Evolutionary conservation across 75 land plant genomes (phyloP).

Genomic region (Larix kaempferi): DNA sequence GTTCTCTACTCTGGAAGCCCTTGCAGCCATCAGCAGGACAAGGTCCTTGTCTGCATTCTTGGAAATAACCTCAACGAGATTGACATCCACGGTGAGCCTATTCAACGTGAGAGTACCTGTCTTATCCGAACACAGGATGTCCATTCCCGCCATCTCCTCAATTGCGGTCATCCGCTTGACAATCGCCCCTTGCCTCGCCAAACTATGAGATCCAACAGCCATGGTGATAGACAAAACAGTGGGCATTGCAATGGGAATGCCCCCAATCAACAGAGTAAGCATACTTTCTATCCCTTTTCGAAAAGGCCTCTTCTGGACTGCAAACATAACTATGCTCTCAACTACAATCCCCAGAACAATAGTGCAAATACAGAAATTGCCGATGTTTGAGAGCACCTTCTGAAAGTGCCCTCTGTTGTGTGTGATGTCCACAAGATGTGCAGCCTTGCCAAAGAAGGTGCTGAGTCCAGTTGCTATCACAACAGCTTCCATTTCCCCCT

Average conservation of each 20-base stretch:
- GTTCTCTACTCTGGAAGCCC: slow-evolving; percentile 33
- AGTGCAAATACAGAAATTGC: slow-evolving; percentile 31
- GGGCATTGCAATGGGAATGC: slow-evolving; percentile 44
- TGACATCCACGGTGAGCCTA: slow-evolving; percentile 32
- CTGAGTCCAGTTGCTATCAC: slow-evolving; percentile 36
- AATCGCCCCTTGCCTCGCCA: slow-evolving; percentile 29
- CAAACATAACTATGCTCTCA: slow-evolving; percentile 30
- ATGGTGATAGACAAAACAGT: slow-evolving; percentile 40
- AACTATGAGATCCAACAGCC: slow-evolving; percentile 36
- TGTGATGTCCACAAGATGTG: slow-evolving; percentile 32
- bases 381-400: slow-evolving; percentile 36
- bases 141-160: slow-evolving; percentile 52
- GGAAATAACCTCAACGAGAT: slow-evolving; percentile 28
- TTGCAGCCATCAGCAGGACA: slow-evolving; percentile 24
- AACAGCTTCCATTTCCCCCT: slow-evolving; percentile 38
- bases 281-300: slow-evolving; percentile 27
- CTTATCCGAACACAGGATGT: slow-evolving; percentile 39
- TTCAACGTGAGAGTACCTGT: slow-evolving; percentile 42
- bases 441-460: slow-evolving; percentile 33
- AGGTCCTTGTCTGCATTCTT: slow-evolving; percentile 25
- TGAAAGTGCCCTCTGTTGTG: slow-evolving; percentile 34
- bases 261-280: slow-evolving; percentile 32
- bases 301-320: slow-evolving; percentile 20
- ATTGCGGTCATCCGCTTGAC: slow-evolving; percentile 46
- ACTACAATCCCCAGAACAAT: slow-evolving; percentile 26